Evolutionary conservation across 441 rosid species (phyloP).

Genomic region (Raphanus hybrid): DNA sequence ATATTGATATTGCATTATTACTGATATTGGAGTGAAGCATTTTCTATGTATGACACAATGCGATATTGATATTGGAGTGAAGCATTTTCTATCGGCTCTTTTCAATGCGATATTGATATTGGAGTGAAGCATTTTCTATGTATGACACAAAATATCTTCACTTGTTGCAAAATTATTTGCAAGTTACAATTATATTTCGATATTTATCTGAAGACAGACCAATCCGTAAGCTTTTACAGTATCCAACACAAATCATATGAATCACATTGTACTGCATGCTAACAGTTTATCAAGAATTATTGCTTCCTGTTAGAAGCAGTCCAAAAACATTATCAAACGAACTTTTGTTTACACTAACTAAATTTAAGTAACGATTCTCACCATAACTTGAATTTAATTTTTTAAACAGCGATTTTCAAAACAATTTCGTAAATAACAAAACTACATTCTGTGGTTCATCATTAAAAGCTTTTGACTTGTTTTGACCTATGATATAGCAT

Average conservation of each 20-base stretch:
- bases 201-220: too few species aligned
- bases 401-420: background rate
- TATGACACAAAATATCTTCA: background rate
- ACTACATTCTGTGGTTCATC: conserved; percentile 2
- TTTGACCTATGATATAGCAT: conserved; percentile 12
- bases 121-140: too few species aligned
- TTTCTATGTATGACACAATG: too few species aligned
- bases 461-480: conserved; percentile 12
- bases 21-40: too few species aligned
- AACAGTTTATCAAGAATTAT: background rate
- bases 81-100: too few species aligned
- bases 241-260: conserved; percentile 11
- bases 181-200: conserved; percentile 12
- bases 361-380: too few species aligned
- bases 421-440: conserved; percentile 28
- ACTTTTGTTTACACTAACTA: background rate
- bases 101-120: too few species aligned
- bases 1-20: too few species aligned
- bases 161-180: conserved; percentile 1
- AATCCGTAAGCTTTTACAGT: background rate
- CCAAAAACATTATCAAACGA: background rate
- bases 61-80: too few species aligned
- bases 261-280: conserved; percentile 12
- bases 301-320: background rate
- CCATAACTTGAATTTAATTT: background rate